Evolutionary conservation across 2,329 filamentous ascomycete species (phyloP), one percentile per base, ranked within the genome.

Genomic region (Clarireedia sp.): DNA sequence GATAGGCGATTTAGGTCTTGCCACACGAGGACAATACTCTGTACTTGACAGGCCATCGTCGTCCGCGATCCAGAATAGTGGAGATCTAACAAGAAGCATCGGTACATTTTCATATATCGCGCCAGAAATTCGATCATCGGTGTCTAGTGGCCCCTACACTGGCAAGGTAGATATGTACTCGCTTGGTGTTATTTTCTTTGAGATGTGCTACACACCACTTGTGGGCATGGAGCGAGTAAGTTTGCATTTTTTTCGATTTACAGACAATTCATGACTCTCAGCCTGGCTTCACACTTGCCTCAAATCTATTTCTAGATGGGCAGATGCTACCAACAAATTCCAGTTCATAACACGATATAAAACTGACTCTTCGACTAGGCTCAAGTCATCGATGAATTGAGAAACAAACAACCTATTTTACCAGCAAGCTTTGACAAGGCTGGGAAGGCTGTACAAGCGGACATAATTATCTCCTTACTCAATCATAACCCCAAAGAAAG

Each of bases 141-240:
- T 84, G n/a, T 47, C 43, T 5, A 80, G 80, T 33, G 87, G 86
- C 3, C 85, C 85, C 59, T 97, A 97, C 69, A 95, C 89, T 57
- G 85, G 89, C 56, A 97, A 96, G 70, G 91, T 97, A 1, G 94
- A 99, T 73, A 97, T 99, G 92, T 99, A 94, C 68, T 96, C 92
- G 0, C 77, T 99, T 43, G 94, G 94, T 0, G 88, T 99, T 60
- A 97, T 99, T 56, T 95, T 99, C 73, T 97, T 96, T 63, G 94
- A 99, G 71, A 99, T 99, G 94, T 95, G 88, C 66, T 91, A 85
- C 61, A 72, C 75, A 36, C 77, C 81, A 67, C 62, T 76, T 10
- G 63, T 64, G 7, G 82, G 82, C 4, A 85, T 86, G 81, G 78
- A 86, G 63, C 78, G 83, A 59, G 80, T 55, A 41, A 52, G 48